Conservation (phyloP, 2,329 filamentous ascomycete species). For the Aspergillus sergii region DNA sequence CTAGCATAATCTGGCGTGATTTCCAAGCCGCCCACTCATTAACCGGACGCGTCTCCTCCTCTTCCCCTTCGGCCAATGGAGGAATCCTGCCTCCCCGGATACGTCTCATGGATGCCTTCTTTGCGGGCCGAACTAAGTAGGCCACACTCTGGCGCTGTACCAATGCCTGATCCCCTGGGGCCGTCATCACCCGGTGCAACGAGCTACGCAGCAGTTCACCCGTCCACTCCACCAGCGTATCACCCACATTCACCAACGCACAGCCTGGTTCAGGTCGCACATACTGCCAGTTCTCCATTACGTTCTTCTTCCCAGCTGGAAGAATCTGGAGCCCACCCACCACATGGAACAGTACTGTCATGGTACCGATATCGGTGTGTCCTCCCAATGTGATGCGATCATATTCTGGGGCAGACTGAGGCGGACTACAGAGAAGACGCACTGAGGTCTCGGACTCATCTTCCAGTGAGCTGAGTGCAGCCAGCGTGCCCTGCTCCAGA, state of each 20-base stretch:
- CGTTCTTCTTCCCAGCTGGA: conserved; percentile 16
- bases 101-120: too few species aligned
- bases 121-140: too few species aligned
- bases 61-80: not conserved
- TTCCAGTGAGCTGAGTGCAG: too few species aligned
- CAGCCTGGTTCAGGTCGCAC: conserved; percentile 23
- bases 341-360: conserved; percentile 42
- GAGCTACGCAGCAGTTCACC: not conserved
- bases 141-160: too few species aligned
- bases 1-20: not conserved
- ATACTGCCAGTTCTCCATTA: conserved; percentile 23
- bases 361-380: conserved; percentile 42
- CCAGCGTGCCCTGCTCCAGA: too few species aligned
- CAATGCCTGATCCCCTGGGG: too few species aligned
- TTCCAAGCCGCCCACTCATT: not conserved
- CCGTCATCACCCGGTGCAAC: too few species aligned
- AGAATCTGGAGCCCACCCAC: conserved; percentile 42
- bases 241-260: conserved; percentile 52
- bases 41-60: not conserved
- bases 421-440: too few species aligned
- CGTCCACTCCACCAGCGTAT: conserved; percentile 51
- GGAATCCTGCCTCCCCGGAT: not conserved
- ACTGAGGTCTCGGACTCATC: too few species aligned
- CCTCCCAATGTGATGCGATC: conserved; percentile 17
- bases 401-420: too few species aligned